phyloP scores from a whole-genome alignment of 441 rosid species.

The Brassica balearica region DNA sequence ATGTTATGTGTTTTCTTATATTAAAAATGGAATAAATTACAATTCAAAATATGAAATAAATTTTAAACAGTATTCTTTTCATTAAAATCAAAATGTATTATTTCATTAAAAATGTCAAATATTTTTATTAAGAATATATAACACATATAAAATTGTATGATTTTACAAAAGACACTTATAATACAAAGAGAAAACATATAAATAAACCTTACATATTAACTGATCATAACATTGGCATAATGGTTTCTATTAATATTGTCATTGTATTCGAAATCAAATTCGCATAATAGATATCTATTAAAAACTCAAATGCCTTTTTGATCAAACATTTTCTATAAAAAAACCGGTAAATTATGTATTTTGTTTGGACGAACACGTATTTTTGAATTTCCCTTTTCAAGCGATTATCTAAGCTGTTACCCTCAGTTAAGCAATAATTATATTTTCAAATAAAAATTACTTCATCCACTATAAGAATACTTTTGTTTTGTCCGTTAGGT shows the following conservation, averaged over 20 bases:
- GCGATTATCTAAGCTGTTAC: conserved; percentile 40
- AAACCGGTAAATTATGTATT: not conserved
- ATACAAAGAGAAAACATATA: not conserved
- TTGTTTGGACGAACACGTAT: not conserved
- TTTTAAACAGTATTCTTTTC: not conserved
- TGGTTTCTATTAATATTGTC: not conserved
- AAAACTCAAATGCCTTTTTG: not conserved
- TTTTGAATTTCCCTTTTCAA: conserved; percentile 5
- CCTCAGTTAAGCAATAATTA: conserved; percentile 27
- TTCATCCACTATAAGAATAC: conserved; percentile 36
- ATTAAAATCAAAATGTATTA: no score
- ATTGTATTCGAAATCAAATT: not conserved
- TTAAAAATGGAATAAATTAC: no score
- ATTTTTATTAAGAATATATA: no score
- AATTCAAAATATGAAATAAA: no score
- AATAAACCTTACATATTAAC: not conserved
- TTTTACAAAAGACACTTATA: not conserved
- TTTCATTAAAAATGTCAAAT: not conserved
- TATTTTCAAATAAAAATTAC: conserved; percentile 16
- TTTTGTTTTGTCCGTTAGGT: conserved; percentile 44
- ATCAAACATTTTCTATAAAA: not conserved
- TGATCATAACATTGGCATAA: not conserved
- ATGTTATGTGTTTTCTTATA: not conserved
- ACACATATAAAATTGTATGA: not conserved
- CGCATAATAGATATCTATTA: not conserved